Evolutionary conservation across 2,329 filamentous ascomycete species (phyloP).

Genomic region (Pyrenophora graminea): DNA sequence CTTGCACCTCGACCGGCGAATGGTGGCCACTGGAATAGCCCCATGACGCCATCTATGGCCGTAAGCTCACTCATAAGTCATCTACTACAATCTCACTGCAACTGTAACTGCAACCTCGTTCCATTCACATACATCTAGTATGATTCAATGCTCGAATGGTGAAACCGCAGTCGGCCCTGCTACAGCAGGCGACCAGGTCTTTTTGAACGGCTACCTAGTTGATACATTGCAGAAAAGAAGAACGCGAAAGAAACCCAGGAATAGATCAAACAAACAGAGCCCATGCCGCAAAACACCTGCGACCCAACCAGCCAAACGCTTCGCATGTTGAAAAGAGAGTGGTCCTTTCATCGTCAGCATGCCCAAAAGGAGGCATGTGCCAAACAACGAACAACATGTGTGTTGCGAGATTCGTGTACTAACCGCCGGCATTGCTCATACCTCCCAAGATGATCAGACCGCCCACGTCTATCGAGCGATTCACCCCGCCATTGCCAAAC

Average conservation of each 20-base stretch:
- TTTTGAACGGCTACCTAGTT: constrained; percentile 39
- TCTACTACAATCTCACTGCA: not conserved
- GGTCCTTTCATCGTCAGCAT: constrained; percentile 17
- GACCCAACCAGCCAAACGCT: constrained; percentile 24
- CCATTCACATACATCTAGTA: constrained; percentile 4
- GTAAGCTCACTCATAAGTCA: not conserved
- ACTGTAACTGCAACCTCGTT: not conserved
- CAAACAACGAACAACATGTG: constrained; percentile 39
- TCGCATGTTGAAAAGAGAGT: constrained; percentile 30
- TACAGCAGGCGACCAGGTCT: constrained; percentile 25
- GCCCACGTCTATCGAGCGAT: constrained; percentile 25
- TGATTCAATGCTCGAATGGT: constrained; percentile 15
- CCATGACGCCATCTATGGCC: constrained; percentile 19
- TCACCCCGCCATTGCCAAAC: constrained; percentile 28
- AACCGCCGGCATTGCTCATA: constrained; percentile 27
- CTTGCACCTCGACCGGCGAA: constrained; percentile 9
- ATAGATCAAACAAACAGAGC: constrained; percentile 14
- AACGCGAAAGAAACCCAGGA: constrained; percentile 20
- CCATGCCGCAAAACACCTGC: constrained; percentile 24
- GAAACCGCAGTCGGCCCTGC: constrained; percentile 27
- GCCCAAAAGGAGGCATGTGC: constrained; percentile 21
- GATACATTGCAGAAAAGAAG: constrained; percentile 38
- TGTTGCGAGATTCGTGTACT: constrained; percentile 41
- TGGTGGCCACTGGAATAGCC: constrained; percentile 8
- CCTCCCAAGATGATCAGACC: constrained; percentile 28